Evolutionary conservation across 179 eudicot species (phyloP), one percentile per base, ranked within the genome.

Genomic region (Beta corolliflora): DNA sequence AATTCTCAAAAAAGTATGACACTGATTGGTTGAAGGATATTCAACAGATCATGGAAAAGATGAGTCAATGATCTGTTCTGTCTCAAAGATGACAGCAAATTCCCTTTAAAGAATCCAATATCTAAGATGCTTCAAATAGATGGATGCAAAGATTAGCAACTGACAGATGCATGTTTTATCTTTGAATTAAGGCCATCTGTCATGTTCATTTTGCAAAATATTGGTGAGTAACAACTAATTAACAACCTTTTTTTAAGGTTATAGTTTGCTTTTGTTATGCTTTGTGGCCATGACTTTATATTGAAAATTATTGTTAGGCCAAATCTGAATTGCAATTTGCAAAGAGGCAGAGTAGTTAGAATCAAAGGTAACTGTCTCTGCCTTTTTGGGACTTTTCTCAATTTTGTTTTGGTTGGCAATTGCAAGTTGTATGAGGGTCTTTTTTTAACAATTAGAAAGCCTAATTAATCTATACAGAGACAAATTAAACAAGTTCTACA

Each of bases 31-130:
- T 55, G 9, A 50, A 80, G 21, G 31, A 61, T 61, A 46, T 60
- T 46, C 9, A 73, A 63, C 58, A 59, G 16, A 77, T 18, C 36
- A 23, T 16, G 12, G 11, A 41, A 71, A 61, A 75, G 21, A 83
- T 29, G 61, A 55, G 77, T 46, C 73, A 76, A 75, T 61, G 52
- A 77, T 77, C 41, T 77, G 63, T 15, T 77, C 71, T 71, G 81
- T 77, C 66, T 18, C 79, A 71, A 80, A 83, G 52, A 46, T 63
- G 75, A 77, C 83, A 81, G 81, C 83, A 56, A 81, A 66, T 71
- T 77, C 61, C 11, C 54, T 61, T 67, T 74, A 21, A 25, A 23
- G 53, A 76, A 29, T 60, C 61, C 77, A 65, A 71, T 52, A 71
- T 63, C 73, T 71, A 29, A 60, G 7, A 81, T 9, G 53, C 6